phyloP scores from a whole-genome alignment of 768 basidiomycete species.

The Leccinum subtestaceum region DNA sequence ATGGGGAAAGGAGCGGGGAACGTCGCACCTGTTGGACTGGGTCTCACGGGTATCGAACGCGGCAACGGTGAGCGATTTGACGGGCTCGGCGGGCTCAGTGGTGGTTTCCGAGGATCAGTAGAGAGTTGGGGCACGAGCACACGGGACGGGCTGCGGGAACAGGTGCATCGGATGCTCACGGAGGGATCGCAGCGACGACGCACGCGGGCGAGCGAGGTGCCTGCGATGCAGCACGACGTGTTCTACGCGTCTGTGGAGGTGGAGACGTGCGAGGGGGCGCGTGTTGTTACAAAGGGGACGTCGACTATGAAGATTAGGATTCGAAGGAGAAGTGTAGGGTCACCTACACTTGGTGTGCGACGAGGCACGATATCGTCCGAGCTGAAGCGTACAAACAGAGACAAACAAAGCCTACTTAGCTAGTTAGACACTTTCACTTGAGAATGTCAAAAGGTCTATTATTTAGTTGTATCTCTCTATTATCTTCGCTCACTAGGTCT shows the following conservation, averaged over 20 bases:
- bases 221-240: conserved; percentile 25
- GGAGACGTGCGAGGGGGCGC: not conserved
- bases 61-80: conserved; percentile 27
- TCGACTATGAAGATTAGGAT: conserved; percentile 7
- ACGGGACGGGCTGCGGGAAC: conserved; percentile 15
- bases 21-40: conserved; percentile 20
- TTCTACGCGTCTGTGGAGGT: conserved; percentile 24
- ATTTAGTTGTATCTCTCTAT: no score
- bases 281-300: not conserved
- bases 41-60: conserved; percentile 26
- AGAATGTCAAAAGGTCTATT: no score
- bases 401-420: conserved; percentile 11
- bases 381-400: conserved; percentile 19
- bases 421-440: no score
- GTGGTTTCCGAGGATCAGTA: conserved; percentile 19
- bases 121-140: not conserved
- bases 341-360: conserved; percentile 19
- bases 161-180: conserved; percentile 21
- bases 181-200: conserved; percentile 22
- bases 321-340: conserved; percentile 16
- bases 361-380: conserved; percentile 31
- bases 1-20: not conserved
- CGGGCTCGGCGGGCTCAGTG: conserved; percentile 28
- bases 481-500: no score
- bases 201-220: conserved; percentile 16